phyloP scores from a whole-genome alignment of 148 eudicot species.

The Vaccinium macrocarpon region DNA sequence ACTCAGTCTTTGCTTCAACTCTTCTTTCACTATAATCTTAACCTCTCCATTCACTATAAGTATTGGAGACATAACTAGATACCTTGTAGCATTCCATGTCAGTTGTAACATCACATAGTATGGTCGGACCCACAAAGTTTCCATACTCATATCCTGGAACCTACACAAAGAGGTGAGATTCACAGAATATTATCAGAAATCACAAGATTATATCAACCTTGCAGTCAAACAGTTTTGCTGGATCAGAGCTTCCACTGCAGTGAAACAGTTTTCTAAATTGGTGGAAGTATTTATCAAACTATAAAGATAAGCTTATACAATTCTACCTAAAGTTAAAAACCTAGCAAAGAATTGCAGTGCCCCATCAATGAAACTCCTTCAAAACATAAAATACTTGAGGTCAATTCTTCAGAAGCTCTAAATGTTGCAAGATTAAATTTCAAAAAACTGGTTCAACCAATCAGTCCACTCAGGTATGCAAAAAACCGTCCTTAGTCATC shows the following conservation, averaged over 20 bases:
- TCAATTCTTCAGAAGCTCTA: neutral
- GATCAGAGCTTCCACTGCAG: slow-evolving; percentile 2
- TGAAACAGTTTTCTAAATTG: neutral
- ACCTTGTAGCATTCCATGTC: slow-evolving; percentile 48
- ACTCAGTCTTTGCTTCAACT: neutral
- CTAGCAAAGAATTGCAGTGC: neutral
- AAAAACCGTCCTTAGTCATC: neutral
- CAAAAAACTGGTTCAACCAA: neutral
- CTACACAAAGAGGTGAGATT: slow-evolving; percentile 18
- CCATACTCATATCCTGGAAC: slow-evolving; percentile 42
- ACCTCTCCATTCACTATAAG: neutral
- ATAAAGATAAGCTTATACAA: neutral
- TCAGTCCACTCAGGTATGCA: neutral
- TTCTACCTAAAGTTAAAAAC: neutral
- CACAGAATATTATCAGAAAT: neutral
- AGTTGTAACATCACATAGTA: slow-evolving; percentile 39
- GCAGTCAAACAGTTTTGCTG: neutral
- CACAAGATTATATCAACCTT: neutral
- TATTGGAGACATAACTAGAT: neutral
- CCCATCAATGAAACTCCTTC: neutral
- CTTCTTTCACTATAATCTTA: neutral
- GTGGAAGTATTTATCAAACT: neutral
- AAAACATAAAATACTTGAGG: neutral
- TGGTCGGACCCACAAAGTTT: slow-evolving; percentile 51
- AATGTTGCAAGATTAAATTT: neutral